Evolutionary conservation across 352 stramenopile species (phyloP), one percentile per base, ranked within the genome.

Genomic region (Phytophthora aleatoria): DNA sequence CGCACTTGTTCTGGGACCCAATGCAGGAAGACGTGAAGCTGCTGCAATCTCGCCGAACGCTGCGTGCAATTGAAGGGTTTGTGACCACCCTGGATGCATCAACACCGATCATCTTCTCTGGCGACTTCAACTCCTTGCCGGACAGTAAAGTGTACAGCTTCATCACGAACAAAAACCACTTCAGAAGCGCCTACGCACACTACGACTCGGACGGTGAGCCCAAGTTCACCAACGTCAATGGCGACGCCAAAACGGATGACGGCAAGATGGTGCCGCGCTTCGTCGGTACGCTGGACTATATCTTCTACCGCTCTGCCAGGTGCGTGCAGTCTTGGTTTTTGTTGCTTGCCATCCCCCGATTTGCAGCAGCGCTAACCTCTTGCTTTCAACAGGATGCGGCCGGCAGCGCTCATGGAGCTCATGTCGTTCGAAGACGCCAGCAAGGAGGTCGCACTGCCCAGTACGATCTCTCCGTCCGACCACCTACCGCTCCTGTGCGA

Each of bases 1-100:
- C 87, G 20, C 87, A 95, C 61, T 68, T 95, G 51, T 95, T 94
- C 61, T 95, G 87, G 87, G 85, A 95, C 41, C 87, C 87, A 3
- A 63, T 73, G 52, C 83, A 94, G 67, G 87, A 91, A 73, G 85
- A 95, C 57, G 85, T 95, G 6, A 95, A 95, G 56, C 56, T 94
- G 16, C 69, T 91, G n/a, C 87, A 95, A 57, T 80, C 69, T 2
- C 74, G 73, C 12, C 81, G 83, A 24, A 73, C 94, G 58, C 35
- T 92, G 26, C 73, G 57, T 24, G 49, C 70, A 15, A 50, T 95
- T 7, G 62, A 76, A 3, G 56, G 48, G 1, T 92, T 89, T 53
- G 66, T 58, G 1, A 60, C 45, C 6, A 13, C 47, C 1, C 26
- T 73, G 38, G 52, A 71, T 33, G 42, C 50, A 38, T 64, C 61